Evolutionary conservation across 1,284 basidiomycete species (phyloP).

Genomic region (Papiliotrema fonsecae): DNA sequence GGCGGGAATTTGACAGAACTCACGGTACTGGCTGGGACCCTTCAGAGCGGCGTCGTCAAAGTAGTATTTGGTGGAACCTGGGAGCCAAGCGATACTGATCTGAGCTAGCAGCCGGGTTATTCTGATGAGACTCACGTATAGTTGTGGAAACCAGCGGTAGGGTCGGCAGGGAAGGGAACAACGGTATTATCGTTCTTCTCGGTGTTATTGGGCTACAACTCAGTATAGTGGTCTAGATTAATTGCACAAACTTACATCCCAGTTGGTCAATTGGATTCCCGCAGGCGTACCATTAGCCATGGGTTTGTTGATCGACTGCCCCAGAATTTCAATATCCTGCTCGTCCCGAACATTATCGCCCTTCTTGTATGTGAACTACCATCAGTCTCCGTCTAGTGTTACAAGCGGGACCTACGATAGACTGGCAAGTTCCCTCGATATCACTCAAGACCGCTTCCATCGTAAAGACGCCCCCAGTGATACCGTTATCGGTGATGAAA

Average conservation of each 20-base stretch:
- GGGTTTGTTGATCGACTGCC: slow-evolving; percentile 1
- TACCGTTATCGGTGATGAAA: neutral
- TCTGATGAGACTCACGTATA: slow-evolving; percentile 9
- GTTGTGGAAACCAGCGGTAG: slow-evolving; percentile 10
- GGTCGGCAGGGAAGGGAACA: slow-evolving; percentile 10
- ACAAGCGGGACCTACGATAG: slow-evolving; percentile 7
- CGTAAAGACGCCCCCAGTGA: slow-evolving; percentile 12
- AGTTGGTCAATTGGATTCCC: slow-evolving; percentile 15
- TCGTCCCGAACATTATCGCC: slow-evolving; percentile 8
- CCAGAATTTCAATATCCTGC: slow-evolving; percentile 19
- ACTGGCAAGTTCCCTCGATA: slow-evolving; percentile 9
- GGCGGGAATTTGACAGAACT: slow-evolving; percentile 1
- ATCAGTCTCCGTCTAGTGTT: neutral
- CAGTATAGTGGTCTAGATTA: neutral
- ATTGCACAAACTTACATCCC: slow-evolving; percentile 5
- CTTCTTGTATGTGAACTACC: slow-evolving; percentile 11
- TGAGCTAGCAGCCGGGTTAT: neutral
- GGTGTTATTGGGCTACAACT: slow-evolving; percentile 3
- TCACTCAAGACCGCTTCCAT: slow-evolving; percentile 7
- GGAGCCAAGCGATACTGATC: slow-evolving; percentile 14
- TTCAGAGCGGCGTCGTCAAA: slow-evolving; percentile 9
- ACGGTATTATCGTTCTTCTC: slow-evolving; percentile 2
- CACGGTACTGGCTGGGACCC: slow-evolving; percentile 8
- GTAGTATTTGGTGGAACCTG: slow-evolving; percentile 7
- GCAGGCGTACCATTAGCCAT: slow-evolving; percentile 5